phyloP scores from a whole-genome alignment of 129 eudicot genomes.

The Tagetes patula region DNA sequence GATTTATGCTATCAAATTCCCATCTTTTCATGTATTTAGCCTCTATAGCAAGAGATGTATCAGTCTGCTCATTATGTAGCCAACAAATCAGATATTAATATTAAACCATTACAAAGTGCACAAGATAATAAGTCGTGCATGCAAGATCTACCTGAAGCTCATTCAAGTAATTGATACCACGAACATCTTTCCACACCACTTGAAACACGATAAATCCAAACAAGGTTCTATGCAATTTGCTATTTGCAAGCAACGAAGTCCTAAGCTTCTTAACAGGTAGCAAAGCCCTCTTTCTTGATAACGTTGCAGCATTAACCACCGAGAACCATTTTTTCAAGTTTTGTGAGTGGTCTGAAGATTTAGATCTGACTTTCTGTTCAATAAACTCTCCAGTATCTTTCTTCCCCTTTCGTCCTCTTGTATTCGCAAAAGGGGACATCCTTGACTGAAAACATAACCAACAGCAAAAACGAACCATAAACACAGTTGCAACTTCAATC shows the following conservation, averaged over 20 bases:
- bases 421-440: conserved; percentile 94
- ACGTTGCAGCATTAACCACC: conserved; percentile 49
- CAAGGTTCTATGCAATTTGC: conserved; percentile 81
- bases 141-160: conserved; percentile 76
- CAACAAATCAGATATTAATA: not conserved
- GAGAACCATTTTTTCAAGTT: conserved; percentile 66
- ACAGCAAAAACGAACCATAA: not conserved
- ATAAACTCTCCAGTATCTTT: conserved; percentile 39
- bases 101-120: not conserved
- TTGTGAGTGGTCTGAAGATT: conserved; percentile 35
- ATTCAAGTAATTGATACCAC: conserved; percentile 87
- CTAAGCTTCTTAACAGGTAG: conserved; percentile 79
- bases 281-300: conserved; percentile 76
- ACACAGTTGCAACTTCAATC: not conserved
- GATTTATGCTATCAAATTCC: conserved; percentile 95
- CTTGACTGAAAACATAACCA: conserved; percentile 62
- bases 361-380: conserved; percentile 37
- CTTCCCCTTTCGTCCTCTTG: conserved; percentile 48
- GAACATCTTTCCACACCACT: conserved; percentile 82
- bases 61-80: conserved; percentile 58
- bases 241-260: conserved; percentile 65
- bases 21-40: conserved; percentile 85
- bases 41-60: conserved; percentile 89
- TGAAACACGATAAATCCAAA: conserved; percentile 86
- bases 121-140: not conserved